These are phyloP conservation scores for Oryza rufipogon DNA, from an alignment of 176 grass and related monocot species.

Conservation along the genomic window DNA sequence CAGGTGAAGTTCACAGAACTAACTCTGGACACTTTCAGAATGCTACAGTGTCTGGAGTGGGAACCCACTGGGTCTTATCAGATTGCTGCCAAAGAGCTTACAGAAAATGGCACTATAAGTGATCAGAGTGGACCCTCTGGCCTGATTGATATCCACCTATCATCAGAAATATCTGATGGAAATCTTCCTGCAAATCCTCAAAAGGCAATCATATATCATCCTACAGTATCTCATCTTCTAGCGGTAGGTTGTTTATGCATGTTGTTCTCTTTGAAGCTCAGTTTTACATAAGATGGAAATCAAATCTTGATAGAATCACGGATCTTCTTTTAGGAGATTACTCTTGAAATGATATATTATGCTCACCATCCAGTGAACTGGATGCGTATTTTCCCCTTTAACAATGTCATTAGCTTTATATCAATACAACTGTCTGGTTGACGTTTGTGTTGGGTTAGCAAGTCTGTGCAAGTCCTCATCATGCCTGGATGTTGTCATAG, in stretches of 20 bases:
- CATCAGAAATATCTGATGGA: constrained; percentile 87
- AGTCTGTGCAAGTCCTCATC: neutral
- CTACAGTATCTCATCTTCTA: constrained; percentile 81
- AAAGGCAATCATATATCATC: constrained; percentile 91
- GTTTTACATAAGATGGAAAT: neutral
- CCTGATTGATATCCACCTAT: constrained; percentile 91
- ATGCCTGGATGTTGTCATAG: neutral
- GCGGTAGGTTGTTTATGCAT: constrained; percentile 58
- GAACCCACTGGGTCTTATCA: constrained; percentile 91
- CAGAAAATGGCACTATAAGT: constrained; percentile 85
- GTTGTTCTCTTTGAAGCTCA: constrained; percentile 16
- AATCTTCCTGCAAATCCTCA: constrained; percentile 89
- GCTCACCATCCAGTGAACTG: constrained; percentile 10
- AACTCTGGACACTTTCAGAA: constrained; percentile 90
- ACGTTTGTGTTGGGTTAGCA: constrained; percentile 17
- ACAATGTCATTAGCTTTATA: neutral
- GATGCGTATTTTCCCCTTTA: neutral
- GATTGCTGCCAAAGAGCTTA: constrained; percentile 71
- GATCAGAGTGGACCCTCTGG: constrained; percentile 95
- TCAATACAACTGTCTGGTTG: neutral
- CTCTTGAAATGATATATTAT: neutral
- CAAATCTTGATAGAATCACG: constrained; percentile 6
- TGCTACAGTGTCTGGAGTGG: constrained; percentile 95
- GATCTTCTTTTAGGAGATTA: neutral
- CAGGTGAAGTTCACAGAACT: constrained; percentile 98